These are phyloP conservation scores for Epichloe sylvatica DNA, from an alignment of 2,329 filamentous ascomycete species.

Conservation along the genomic window DNA sequence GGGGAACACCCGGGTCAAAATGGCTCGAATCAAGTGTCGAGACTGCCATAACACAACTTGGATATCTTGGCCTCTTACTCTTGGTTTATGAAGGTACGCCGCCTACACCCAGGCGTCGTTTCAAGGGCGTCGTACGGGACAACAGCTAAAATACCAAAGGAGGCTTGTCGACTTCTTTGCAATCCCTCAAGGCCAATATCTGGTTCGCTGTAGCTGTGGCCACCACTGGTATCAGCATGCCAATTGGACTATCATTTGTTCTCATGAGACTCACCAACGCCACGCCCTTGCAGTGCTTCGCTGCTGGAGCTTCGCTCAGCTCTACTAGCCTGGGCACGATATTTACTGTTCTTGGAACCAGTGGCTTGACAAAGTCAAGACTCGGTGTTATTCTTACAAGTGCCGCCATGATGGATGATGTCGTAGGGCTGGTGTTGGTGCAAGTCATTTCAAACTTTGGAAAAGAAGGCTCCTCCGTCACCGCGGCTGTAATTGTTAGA, in stretches of 20 bases:
- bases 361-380: conserved; percentile 28
- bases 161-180: conserved; percentile 30
- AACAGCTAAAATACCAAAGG: conserved; percentile 22
- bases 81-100: conserved; percentile 54
- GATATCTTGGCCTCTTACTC: conserved; percentile 59
- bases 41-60: conserved; percentile 45
- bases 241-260: conserved; percentile 52
- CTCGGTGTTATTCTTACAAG: conserved; percentile 51
- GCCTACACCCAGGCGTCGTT: neutral
- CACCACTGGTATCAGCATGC: conserved; percentile 47
- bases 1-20: conserved; percentile 50
- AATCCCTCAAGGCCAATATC: conserved; percentile 42
- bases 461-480: conserved; percentile 9
- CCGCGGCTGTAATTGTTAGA: conserved; percentile 27
- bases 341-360: conserved; percentile 38
- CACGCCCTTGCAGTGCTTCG: conserved; percentile 49
- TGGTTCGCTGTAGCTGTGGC: conserved; percentile 48
- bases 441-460: conserved; percentile 57
- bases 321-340: conserved; percentile 62
- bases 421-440: conserved; percentile 64
- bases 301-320: conserved; percentile 58
- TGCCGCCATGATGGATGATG: conserved; percentile 72
- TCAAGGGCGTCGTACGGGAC: neutral
- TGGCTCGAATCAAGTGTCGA: conserved; percentile 42
- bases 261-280: conserved; percentile 36